A percentile compares a stretch with the other conserved stretches of the same genome.
These are phyloP conservation scores for Colletotrichum sansevieriae DNA, from an alignment of 2,329 filamentous ascomycete genomes.

Conservation along the genomic window DNA sequence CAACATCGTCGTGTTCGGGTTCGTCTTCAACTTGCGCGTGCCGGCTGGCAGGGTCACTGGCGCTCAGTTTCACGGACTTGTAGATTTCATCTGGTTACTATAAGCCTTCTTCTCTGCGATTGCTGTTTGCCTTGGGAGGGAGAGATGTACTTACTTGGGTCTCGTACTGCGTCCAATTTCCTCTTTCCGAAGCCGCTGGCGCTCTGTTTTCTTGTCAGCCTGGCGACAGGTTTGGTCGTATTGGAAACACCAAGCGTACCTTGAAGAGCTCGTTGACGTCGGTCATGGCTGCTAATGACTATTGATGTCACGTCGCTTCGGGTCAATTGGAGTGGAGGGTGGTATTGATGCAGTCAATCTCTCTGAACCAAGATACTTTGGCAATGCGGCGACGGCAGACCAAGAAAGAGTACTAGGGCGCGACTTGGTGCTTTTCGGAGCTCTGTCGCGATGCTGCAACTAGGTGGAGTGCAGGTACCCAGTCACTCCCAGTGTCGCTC, in stretches of 20 bases:
- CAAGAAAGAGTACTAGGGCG: neutral
- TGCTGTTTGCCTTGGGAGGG: neutral
- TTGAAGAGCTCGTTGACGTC: constrained; percentile 73
- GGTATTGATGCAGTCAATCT: neutral
- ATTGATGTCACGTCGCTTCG: too few species aligned
- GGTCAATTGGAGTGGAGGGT: too few species aligned
- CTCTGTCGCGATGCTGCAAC: constrained; percentile 8
- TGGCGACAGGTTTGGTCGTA: neutral
- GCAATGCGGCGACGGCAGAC: neutral
- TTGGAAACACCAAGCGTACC: constrained; percentile 49
- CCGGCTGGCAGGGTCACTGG: constrained; percentile 58
- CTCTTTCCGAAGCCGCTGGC: constrained; percentile 69
- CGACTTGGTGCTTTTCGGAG: neutral
- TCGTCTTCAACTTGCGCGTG: constrained; percentile 61
- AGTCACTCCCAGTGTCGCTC: too few species aligned
- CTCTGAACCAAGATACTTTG: neutral
- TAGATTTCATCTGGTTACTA: constrained; percentile 67
- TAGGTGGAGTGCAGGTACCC: neutral
- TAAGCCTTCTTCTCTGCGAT: constrained; percentile 1
- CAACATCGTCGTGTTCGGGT: constrained; percentile 57
- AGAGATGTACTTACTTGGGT: constrained; percentile 66
- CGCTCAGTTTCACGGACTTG: constrained; percentile 69
- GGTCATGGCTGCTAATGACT: constrained; percentile 57
- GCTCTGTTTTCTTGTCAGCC: constrained; percentile 50
- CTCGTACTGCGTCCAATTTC: constrained; percentile 71